These are phyloP conservation scores for Rusavskia elegans DNA, from an alignment of 495 filamentous ascomycete genomes.

Conservation along the genomic window DNA sequence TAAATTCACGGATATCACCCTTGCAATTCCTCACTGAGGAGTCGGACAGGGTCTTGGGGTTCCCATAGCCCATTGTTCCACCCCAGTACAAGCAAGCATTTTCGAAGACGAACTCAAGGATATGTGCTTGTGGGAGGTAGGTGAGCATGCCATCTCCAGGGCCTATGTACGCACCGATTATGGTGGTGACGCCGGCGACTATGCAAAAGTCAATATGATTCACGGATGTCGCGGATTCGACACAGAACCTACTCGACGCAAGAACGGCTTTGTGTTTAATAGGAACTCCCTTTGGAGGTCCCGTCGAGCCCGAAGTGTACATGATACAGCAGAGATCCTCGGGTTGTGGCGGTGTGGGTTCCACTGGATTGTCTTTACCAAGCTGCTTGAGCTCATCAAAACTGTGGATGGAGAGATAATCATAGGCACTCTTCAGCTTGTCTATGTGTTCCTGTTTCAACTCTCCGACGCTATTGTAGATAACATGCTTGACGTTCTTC, in stretches of 20 bases:
- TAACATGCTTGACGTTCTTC: slow-evolving; percentile 60
- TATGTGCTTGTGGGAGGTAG: slow-evolving; percentile 88
- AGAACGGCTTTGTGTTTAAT: slow-evolving; percentile 81
- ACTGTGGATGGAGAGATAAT: slow-evolving; percentile 57
- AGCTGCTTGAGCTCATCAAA: slow-evolving; percentile 72
- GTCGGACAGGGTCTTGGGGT: slow-evolving; percentile 84
- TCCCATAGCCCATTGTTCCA: slow-evolving; percentile 93
- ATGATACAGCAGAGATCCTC: slow-evolving; percentile 96
- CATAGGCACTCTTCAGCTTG: slow-evolving; percentile 53
- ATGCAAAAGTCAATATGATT: not conserved
- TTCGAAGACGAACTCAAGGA: slow-evolving; percentile 96
- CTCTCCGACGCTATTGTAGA: slow-evolving; percentile 75
- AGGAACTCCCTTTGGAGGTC: slow-evolving; percentile 87
- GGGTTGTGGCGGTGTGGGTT: slow-evolving; percentile 61
- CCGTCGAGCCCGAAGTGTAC: slow-evolving; percentile 98
- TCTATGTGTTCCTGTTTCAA: slow-evolving; percentile 68
- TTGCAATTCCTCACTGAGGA: slow-evolving; percentile 80
- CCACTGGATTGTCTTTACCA: slow-evolving; percentile 68
- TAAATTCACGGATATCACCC: slow-evolving; percentile 89
- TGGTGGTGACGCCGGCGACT: slow-evolving; percentile 78
- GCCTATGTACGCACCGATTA: slow-evolving; percentile 71
- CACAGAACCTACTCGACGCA: slow-evolving; percentile 51
- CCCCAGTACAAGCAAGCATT: slow-evolving; percentile 88
- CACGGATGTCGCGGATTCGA: not conserved
- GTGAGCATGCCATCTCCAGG: slow-evolving; percentile 79